A percentile compares a stretch with the other conserved stretches of the same genome.
These are phyloP conservation scores for Hypoxylon lienhwacheense DNA, from an alignment of 495 filamentous ascomycete species.

Conservation along the genomic window DNA sequence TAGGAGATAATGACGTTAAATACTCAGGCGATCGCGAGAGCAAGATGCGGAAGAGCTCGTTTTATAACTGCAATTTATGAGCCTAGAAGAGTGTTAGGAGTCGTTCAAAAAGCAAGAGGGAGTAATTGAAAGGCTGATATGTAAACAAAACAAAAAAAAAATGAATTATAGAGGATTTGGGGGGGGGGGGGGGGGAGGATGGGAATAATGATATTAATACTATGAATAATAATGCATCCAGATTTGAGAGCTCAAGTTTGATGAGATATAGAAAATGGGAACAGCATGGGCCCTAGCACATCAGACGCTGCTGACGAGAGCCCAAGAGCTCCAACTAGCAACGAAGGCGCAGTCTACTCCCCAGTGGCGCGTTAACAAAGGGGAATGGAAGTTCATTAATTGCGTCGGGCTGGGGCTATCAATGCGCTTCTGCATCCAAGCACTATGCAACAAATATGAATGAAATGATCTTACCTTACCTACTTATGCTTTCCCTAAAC, in stretches of 20 bases:
- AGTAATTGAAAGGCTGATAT: neutral
- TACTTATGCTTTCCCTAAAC: slow-evolving; percentile 7
- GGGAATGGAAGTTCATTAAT: slow-evolving; percentile 4
- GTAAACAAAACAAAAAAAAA: neutral
- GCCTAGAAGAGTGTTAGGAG: slow-evolving; percentile 16
- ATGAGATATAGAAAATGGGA: neutral
- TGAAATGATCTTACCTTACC: slow-evolving; percentile 10
- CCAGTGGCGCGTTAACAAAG: neutral
- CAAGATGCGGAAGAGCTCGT: slow-evolving; percentile 5
- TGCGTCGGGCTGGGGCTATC: slow-evolving; percentile 7
- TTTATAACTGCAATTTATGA: slow-evolving; percentile 7
- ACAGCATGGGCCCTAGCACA: neutral
- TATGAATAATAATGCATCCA: too few species aligned
- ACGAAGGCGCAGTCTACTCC: slow-evolving; percentile 5
- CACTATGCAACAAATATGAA: neutral
- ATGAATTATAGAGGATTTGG: neutral
- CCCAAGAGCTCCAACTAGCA: too few species aligned
- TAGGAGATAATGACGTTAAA: slow-evolving; percentile 13
- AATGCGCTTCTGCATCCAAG: slow-evolving; percentile 2
- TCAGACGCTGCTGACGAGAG: neutral
- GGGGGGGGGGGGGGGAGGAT: too few species aligned
- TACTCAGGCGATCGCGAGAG: slow-evolving; percentile 17
- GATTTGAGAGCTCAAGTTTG: too few species aligned
- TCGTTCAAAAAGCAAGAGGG: neutral
- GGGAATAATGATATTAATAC: too few species aligned